These are phyloP conservation scores for Samsoniella hepiali DNA, from an alignment of 2,329 filamentous ascomycete species.

Conservation along the genomic window DNA sequence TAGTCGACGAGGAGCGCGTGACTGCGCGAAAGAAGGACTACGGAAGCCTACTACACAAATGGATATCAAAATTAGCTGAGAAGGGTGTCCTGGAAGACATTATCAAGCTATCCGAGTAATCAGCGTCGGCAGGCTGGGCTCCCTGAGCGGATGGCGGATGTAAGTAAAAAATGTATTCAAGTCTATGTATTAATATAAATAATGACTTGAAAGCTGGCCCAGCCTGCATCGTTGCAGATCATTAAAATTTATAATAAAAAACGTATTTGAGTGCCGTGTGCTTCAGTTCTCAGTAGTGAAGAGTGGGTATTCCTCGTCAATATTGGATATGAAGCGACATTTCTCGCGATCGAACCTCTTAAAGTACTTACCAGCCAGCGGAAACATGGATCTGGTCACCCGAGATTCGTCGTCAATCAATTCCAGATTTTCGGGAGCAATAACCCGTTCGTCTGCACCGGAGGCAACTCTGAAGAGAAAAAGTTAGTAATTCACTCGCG, in stretches of 20 bases:
- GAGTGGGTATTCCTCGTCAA: slow-evolving; percentile 70
- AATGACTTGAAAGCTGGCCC: background rate
- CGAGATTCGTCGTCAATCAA: slow-evolving; percentile 47
- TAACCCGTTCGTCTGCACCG: slow-evolving; percentile 32
- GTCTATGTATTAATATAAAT: background rate
- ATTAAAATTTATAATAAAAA: background rate
- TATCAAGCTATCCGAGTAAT: slow-evolving; percentile 27
- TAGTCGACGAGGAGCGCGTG: slow-evolving; percentile 51
- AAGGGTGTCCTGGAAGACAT: slow-evolving; percentile 56
- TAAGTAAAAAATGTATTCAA: background rate
- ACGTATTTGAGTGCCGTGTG: background rate
- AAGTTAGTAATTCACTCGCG: background rate
- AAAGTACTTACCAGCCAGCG: slow-evolving; percentile 79
- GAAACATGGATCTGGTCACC: slow-evolving; percentile 58
- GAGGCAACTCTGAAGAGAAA: slow-evolving; percentile 27
- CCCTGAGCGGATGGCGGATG: background rate
- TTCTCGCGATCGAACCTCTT: slow-evolving; percentile 71
- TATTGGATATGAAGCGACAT: slow-evolving; percentile 77
- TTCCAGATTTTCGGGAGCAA: slow-evolving; percentile 72
- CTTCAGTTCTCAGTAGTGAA: background rate
- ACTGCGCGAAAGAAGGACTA: slow-evolving; percentile 63
- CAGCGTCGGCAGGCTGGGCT: background rate
- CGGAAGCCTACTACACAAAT: slow-evolving; percentile 63
- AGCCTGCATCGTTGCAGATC: too few species aligned
- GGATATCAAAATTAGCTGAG: slow-evolving; percentile 66